Base-by-base conservation (phyloP, 2,329 filamentous ascomycete genomes). In the Zymoseptoria passerinii region DNA sequence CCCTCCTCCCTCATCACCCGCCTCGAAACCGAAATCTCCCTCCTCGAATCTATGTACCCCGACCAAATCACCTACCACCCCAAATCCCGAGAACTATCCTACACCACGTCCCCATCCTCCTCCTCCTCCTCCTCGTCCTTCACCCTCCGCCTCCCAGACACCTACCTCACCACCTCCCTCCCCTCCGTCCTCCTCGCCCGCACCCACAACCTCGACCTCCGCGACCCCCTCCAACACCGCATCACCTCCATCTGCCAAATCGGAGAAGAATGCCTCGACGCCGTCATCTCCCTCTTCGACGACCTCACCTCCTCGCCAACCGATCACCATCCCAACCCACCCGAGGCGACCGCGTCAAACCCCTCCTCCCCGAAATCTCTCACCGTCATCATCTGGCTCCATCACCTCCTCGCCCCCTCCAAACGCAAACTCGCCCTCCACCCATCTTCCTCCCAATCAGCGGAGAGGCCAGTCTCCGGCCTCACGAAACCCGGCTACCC, bases 401-500 rank as follows among this genome's bases (percentile, higher is more conserved):
- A 78, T 50, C 76, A 78, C 54, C 70, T 78, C 7, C 73, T 78
- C 55, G 76, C 75, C 35, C 74, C 73, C 16, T 73, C 72, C 59
- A 78, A 78, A 65, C 74, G 76, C 50, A 78, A 78, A 61, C 72
- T 74, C 48, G 73, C 73, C 6, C 67, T 78, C 9, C 70, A 70
- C 1, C 73, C 76, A n/a, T n/a, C 0, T 5, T 4, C 69, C 1
- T 63, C 63, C 3, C 44, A 62, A 0, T 54, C n/a, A n/a, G n/a
- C n/a, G n/a, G n/a, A n/a, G n/a, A n/a, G n/a, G n/a, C n/a, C n/a
- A n/a, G n/a, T n/a, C n/a, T 70, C 71, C 2, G 76, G 76, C 13
- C 65, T 78, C 40, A 76, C 76, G 0, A 78, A 78, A 58, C 76
- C 76, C 1, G 76, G 76, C 8, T 77, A 78, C 57, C 76, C 76